Conservation (phyloP, 2,329 filamentous ascomycete genomes). For the Apiospora arundinis region DNA sequence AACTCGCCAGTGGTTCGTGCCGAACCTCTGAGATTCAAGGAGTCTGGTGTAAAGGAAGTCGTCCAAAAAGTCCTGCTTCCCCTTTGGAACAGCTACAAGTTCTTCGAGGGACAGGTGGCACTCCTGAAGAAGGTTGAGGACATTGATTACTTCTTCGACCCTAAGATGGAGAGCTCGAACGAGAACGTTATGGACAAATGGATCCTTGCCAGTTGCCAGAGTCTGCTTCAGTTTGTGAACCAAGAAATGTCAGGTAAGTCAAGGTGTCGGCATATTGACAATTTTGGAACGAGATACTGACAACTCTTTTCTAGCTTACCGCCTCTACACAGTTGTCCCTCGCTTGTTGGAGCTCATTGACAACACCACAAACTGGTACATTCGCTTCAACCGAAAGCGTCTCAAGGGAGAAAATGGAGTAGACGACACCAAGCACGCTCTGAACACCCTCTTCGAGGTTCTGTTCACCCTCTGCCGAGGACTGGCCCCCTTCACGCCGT, state of each 20-base stretch:
- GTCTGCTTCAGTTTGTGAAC: slow-evolving; percentile 88
- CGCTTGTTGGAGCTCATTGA: slow-evolving; percentile 84
- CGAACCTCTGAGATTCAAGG: slow-evolving; percentile 90
- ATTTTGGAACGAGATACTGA: background rate
- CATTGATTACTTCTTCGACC: slow-evolving; percentile 80
- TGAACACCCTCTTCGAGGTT: slow-evolving; percentile 95
- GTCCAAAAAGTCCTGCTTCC: slow-evolving; percentile 90
- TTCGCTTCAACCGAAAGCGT: slow-evolving; percentile 66
- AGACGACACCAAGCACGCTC: slow-evolving; percentile 85
- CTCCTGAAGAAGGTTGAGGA: slow-evolving; percentile 85
- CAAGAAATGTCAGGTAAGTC: slow-evolving; percentile 82
- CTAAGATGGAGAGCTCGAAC: slow-evolving; percentile 75
- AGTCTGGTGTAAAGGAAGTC: slow-evolving; percentile 91
- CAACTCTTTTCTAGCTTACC: slow-evolving; percentile 59
- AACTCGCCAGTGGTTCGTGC: slow-evolving; percentile 95
- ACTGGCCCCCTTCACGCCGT: slow-evolving; percentile 93
- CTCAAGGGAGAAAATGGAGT: slow-evolving; percentile 89
- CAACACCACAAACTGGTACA: slow-evolving; percentile 99
- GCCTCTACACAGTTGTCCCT: slow-evolving; percentile 90
- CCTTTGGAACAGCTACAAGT: slow-evolving; percentile 96
- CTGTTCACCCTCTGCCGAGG: slow-evolving; percentile 87
- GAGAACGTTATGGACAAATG: slow-evolving; percentile 95
- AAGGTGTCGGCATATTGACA: background rate
- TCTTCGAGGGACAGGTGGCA: slow-evolving; percentile 88
- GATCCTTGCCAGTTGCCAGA: slow-evolving; percentile 93